These are phyloP conservation scores for Osmozyma mogii DNA, from an alignment of 805 yeast genomes.

Conservation along the genomic window DNA sequence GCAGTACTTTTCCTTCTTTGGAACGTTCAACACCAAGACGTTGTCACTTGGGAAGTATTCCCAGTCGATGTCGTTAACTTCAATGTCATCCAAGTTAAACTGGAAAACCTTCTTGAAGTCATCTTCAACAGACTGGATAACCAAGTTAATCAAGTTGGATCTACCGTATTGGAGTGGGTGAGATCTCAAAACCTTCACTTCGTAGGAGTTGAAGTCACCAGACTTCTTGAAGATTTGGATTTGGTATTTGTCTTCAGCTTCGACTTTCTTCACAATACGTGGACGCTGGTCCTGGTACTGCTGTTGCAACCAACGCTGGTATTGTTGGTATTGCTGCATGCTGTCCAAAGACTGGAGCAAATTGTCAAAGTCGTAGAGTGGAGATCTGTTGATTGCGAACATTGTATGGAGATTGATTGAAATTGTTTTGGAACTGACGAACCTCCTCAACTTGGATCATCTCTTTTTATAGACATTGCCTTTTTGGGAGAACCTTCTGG, in stretches of 20 bases:
- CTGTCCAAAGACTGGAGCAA: slow-evolving; percentile 9
- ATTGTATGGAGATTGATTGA: slow-evolving; percentile 2
- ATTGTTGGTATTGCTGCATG: slow-evolving; percentile 10
- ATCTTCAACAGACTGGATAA: slow-evolving; percentile 16
- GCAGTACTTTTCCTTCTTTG: slow-evolving; percentile 18
- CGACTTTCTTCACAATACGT: slow-evolving; percentile 28
- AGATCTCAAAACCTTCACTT: slow-evolving; percentile 16
- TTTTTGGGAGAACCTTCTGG: too few relatives aligned
- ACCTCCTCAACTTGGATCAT: too few relatives aligned
- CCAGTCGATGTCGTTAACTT: slow-evolving; percentile 26
- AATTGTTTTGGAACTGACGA: too few relatives aligned
- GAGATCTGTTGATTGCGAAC: slow-evolving; percentile 11
- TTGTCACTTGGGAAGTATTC: slow-evolving; percentile 22
- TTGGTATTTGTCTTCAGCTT: slow-evolving; percentile 26
- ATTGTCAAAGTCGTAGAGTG: slow-evolving; percentile 4
- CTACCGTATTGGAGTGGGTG: slow-evolving; percentile 1
- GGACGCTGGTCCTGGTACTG: slow-evolving; percentile 8
- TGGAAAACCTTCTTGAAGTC: slow-evolving; percentile 24
- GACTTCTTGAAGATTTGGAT: slow-evolving; percentile 27
- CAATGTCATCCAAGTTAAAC: slow-evolving; percentile 23
- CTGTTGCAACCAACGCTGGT: slow-evolving; percentile 5
- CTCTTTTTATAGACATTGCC: too few relatives aligned
- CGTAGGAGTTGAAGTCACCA: slow-evolving; percentile 28
- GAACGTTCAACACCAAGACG: slow-evolving; percentile 28
- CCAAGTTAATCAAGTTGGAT: slow-evolving; percentile 9